Percentiles rank a stretch among this genome's conserved stretches.
Evolutionary conservation across 2,329 filamentous ascomycete species (phyloP).

Genomic region (Trichoderma arundinaceum): DNA sequence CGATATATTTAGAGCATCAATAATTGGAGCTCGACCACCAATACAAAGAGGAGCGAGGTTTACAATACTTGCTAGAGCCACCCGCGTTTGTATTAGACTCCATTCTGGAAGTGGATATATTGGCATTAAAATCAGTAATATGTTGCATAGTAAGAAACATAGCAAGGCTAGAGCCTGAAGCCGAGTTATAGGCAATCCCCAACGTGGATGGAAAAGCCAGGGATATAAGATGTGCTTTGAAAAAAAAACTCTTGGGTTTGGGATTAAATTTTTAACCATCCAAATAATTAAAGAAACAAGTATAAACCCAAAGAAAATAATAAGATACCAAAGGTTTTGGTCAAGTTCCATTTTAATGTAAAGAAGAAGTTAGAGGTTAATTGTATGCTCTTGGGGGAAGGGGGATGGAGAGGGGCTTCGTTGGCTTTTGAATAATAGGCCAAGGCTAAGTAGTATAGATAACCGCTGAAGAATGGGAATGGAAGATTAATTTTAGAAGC

Average conservation of each 20-base stretch:
- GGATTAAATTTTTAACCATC: conserved; percentile 20
- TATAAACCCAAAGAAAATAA: conserved; percentile 30
- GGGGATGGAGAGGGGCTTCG: neutral
- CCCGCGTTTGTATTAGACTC: conserved; percentile 17
- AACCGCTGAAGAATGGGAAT: neutral
- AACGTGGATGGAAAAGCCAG: neutral
- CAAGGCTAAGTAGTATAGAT: neutral
- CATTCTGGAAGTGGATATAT: conserved; percentile 18
- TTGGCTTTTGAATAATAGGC: neutral
- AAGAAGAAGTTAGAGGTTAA: neutral
- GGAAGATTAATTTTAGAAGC: conserved; percentile 3
- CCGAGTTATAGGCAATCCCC: neutral
- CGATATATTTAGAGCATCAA: conserved; percentile 28
- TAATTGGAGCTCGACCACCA: conserved; percentile 15
- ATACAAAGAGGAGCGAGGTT: conserved; percentile 29
- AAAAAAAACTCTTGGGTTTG: conserved; percentile 20
- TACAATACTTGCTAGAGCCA: conserved; percentile 19
- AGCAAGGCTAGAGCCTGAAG: conserved; percentile 7
- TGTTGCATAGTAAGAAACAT: conserved; percentile 17
- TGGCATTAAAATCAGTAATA: conserved; percentile 18
- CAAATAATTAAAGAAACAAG: conserved; percentile 11
- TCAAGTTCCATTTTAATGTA: conserved; percentile 21
- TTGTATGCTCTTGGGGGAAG: neutral
- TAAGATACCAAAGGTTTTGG: conserved; percentile 22
- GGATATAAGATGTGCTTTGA: conserved; percentile 26